Percentiles rank a stretch among this genome's conserved stretches.
Evolutionary conservation across 176 grass and related monocot genomes (phyloP).

Genomic region (Musa itinerans): DNA sequence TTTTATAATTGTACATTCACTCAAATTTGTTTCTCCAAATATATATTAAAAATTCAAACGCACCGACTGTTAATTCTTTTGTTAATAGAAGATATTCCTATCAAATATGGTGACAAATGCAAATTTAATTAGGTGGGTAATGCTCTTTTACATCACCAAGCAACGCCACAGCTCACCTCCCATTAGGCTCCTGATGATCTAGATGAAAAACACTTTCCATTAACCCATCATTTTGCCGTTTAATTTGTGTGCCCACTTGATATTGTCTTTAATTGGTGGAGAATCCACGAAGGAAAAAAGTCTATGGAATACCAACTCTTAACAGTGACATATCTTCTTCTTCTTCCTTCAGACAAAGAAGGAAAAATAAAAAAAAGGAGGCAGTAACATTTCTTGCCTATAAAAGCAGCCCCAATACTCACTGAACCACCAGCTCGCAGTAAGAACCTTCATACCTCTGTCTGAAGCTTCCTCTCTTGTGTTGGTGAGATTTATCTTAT

Average conservation of each 20-base stretch:
- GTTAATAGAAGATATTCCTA: too few species aligned
- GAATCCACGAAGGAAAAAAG: constrained; percentile 2
- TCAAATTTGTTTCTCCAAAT: too few species aligned
- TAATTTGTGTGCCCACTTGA: neutral
- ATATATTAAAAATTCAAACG: too few species aligned
- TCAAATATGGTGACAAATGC: too few species aligned
- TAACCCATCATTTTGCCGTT: constrained; percentile 3
- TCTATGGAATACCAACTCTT: neutral
- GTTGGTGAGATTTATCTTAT: neutral
- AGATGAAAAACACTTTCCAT: neutral
- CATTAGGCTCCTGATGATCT: neutral
- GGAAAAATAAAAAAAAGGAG: neutral
- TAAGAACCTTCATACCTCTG: neutral
- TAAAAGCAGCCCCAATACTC: neutral
- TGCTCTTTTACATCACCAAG: constrained; percentile 13
- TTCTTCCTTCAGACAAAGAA: too few species aligned
- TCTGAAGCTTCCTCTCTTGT: neutral
- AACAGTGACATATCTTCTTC: neutral
- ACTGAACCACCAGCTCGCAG: neutral
- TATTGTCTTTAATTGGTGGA: constrained; percentile 8
- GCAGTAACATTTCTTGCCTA: neutral
- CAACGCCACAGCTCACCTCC: neutral
- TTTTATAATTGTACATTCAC: too few species aligned
- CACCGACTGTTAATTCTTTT: too few species aligned
- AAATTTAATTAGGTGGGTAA: neutral